Base-by-base conservation (phyloP, 345 rosid species). In the Carallia pectinifolia region DNA sequence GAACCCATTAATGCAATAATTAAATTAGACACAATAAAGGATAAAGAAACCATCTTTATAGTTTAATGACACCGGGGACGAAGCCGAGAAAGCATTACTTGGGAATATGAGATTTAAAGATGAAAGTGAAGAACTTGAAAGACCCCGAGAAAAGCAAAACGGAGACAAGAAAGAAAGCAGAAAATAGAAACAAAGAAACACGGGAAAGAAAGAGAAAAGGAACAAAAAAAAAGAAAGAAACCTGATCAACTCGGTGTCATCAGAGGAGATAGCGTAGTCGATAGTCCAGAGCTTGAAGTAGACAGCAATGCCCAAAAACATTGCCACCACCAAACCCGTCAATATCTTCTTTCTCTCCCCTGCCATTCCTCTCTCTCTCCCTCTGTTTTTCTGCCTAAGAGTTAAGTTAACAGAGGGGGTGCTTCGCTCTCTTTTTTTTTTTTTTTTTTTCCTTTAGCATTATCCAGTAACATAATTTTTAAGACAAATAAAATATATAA, bases 211-310 rank as follows among this genome's bases (percentile, higher is more conserved):
- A 27, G 31, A 30, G 60, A 10, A 16, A 23, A 23, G 23, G 23
- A 23, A 23, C 23, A 23, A 23, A 23, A 23, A 23, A 23, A 23
- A 23, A 23, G 36, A 40, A 54, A 17, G n/a, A 53, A 61, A 91
- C 97, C 97, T 91, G 67, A 91, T 31, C 73, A 85, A 69, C 36
- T 91, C 91, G 9, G 90, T 58, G 65, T 91, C 96, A 50, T 68
- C 83, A 19, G 90, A 80, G 15, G 97, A 86, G 67, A 86, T 72
- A 63, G 85, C 79, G 73, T 89, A 88, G 68, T 91, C 97, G 66
- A 88, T 84, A 0, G 89, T 73, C 97, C 97, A 91, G 1, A 91
- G 96, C 79, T 84, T 83, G 40, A 89, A 73, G 73, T 91, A 91
- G 62, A 91, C 81, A 33, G 85, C 89, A 63, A 83, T 44, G 3